Evolutionary conservation across 352 stramenopile species (phyloP), one percentile per base, ranked within the genome.

Genomic region (Pythium rhizo-oryzae): DNA sequence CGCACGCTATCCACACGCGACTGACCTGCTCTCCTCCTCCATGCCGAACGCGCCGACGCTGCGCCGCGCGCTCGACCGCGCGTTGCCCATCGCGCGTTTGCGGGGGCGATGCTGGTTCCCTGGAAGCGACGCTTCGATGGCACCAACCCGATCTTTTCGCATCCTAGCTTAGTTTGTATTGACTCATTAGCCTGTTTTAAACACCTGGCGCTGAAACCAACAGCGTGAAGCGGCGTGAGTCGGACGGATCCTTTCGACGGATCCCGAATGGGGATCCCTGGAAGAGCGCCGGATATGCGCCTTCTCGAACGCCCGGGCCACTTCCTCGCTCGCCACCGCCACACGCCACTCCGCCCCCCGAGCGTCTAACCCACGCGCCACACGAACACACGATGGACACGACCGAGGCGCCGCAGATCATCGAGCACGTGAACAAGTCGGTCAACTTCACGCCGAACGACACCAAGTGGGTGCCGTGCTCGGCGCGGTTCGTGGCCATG

Each of bases 391-490:
- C 21, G 13, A 99, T 99, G 94, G 96, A 99, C 73, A 98, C 91
- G 51, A 98, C 93, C 21, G 90, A 99, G 64, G 97, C 96, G 60
- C 97, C 97, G 66, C 93, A 99, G 80, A 91, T 99, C 69, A 99
- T 99, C 65, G 97, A 99, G 79, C 96, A 99, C 82, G 84, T 97
- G 52, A 93, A 91, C 75, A 88, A 96, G 73, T 93, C 81, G 71
- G 72, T 99, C 11, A 84, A 72, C 37, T 99, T 98, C 75, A 99
- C 96, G 41, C 93, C 96, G 19, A 98, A 98, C 65, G 94, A 98
- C 73, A 93, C 86, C 52, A 92, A 92, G 70, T 99, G 94, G 94
- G 80, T 99, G 28, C 96, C 97, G n/a, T 96, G 89, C 72, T 98
- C 94, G 37, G 93, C 96, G 44, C 76, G 89, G 19, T 97, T 99